Percentiles rank a stretch among this genome's conserved stretches.
phyloP scores from a whole-genome alignment of 164 flowering plant genomes.

The Amborella trichopoda region DNA sequence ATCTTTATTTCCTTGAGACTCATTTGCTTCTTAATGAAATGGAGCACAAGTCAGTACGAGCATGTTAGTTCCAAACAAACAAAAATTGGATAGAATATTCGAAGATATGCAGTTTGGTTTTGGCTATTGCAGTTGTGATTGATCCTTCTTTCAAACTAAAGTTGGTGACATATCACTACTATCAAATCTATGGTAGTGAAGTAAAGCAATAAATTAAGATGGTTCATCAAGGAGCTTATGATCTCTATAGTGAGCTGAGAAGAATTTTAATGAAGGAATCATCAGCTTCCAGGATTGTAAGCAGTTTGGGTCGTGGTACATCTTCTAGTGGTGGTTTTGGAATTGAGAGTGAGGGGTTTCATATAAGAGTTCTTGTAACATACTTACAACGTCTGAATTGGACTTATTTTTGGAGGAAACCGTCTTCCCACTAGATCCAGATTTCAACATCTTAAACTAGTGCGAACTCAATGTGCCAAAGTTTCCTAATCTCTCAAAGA shows the following conservation, averaged over 20 bases:
- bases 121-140: conserved; percentile 5
- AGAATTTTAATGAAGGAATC: neutral
- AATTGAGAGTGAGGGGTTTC: conserved; percentile 48
- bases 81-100: conserved; percentile 3
- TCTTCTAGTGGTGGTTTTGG: neutral
- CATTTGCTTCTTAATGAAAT: conserved; percentile 1
- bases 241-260: conserved; percentile 5
- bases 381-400: conserved; percentile 3
- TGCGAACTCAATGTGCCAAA: conserved; percentile 13
- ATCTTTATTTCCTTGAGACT: conserved; percentile 3
- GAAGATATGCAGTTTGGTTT: neutral
- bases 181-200: conserved; percentile 3
- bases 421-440: conserved; percentile 3
- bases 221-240: neutral
- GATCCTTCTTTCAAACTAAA: conserved; percentile 9
- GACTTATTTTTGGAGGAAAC: conserved; percentile 6
- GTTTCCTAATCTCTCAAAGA: conserved; percentile 18
- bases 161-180: conserved; percentile 4
- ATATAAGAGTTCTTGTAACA: conserved; percentile 6
- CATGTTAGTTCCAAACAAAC: neutral
- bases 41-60: neutral
- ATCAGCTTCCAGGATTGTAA: neutral
- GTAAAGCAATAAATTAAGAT: neutral
- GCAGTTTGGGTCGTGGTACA: neutral
- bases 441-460: conserved; percentile 15